Evolutionary conservation across 2,329 filamentous ascomycete species (phyloP).

Genomic region (Diplocarpon mali): DNA sequence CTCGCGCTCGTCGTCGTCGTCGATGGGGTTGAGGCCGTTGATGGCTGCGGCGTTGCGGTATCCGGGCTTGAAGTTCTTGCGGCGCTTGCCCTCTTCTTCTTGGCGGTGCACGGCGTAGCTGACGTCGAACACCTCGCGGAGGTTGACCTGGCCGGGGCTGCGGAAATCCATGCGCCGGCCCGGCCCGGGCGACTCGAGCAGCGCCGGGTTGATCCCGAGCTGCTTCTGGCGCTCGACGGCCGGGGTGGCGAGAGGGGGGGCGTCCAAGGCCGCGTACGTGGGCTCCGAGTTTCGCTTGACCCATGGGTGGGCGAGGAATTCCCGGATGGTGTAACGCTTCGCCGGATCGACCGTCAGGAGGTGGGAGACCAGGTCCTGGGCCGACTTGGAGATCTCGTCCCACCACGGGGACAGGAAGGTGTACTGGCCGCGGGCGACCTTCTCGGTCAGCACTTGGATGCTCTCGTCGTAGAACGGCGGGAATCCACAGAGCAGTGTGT

Average conservation of each 20-base stretch:
- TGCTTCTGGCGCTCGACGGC: slow-evolving; percentile 32
- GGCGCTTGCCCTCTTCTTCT: slow-evolving; percentile 87
- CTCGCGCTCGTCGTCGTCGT: slow-evolving; percentile 56
- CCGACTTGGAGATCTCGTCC: slow-evolving; percentile 94
- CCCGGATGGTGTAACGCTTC: slow-evolving; percentile 83
- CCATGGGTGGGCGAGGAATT: slow-evolving; percentile 95
- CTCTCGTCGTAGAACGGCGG: slow-evolving; percentile 98
- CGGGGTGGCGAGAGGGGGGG: slow-evolving; percentile 61
- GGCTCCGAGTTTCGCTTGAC: slow-evolving; percentile 61
- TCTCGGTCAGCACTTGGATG: slow-evolving; percentile 92
- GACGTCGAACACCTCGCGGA: slow-evolving; percentile 95
- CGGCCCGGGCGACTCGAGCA: slow-evolving; percentile 43
- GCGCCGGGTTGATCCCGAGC: slow-evolving; percentile 40
- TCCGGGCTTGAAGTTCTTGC: slow-evolving; percentile 70
- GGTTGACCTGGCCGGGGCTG: slow-evolving; percentile 85
- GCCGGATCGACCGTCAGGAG: slow-evolving; percentile 90
- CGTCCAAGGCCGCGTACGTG: slow-evolving; percentile 56
- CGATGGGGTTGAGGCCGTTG: slow-evolving; percentile 51
- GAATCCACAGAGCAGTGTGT: slow-evolving; percentile 94
- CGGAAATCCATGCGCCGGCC: slow-evolving; percentile 82
- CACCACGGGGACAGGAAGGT: slow-evolving; percentile 98
- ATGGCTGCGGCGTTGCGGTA: slow-evolving; percentile 54
- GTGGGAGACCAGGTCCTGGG: slow-evolving; percentile 88
- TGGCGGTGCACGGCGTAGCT: slow-evolving; percentile 96
- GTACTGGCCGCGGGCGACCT: slow-evolving; percentile 92